Evolutionary conservation across 2,329 filamentous ascomycete genomes (phyloP), one percentile per base, ranked within the genome.

Genomic region (Aureobasidium sp.): DNA sequence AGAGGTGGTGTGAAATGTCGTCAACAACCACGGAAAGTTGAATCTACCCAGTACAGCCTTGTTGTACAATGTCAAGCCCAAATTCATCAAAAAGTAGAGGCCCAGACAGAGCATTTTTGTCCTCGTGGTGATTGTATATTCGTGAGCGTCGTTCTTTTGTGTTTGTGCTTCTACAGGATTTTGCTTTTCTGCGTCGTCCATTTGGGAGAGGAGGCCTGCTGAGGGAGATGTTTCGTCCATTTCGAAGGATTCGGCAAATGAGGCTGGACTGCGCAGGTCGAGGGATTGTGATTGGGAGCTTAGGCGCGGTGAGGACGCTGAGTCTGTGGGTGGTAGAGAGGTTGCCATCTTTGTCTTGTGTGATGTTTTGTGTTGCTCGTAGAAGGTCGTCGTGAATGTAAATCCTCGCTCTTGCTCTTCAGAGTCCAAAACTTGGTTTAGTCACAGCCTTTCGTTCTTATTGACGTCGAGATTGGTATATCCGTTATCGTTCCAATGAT

Each of bases 1-100:
- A 56, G 80, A 81, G n/a, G 78, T 75, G 14, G 83, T 78, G 67
- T 86, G 83, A 24, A 84, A 73, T 53, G 80, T 79, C 1, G 83
- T 86, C 42, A 86, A 72, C n/a, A 86, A 78, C 80, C 82, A 86
- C 45, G 84, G 83, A 67, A 83, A 84, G 52, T 77, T 73, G 66
- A 85, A 84, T 1, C 33, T 49, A 22, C n/a, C 27, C 9, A 60
- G 71, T 17, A 85, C 79, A 27, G 81, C 74, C 70, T 85, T 85
- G 74, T 85, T 85, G 70, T 83, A 84, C 17, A 85, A 74, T 5
- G 82, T 85, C 62, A 85, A 71, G 62, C 70, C 70, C 47, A 79
- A 71, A 65, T 78, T 79, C 66, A 78, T 73, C 67, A 79, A 73
- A 68, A 83, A 83, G 69, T 83, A 83, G 1, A 67, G 29, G 3